Evolutionary conservation across 305 asterid species (phyloP).

Genomic region (Rubia tinctorum): DNA sequence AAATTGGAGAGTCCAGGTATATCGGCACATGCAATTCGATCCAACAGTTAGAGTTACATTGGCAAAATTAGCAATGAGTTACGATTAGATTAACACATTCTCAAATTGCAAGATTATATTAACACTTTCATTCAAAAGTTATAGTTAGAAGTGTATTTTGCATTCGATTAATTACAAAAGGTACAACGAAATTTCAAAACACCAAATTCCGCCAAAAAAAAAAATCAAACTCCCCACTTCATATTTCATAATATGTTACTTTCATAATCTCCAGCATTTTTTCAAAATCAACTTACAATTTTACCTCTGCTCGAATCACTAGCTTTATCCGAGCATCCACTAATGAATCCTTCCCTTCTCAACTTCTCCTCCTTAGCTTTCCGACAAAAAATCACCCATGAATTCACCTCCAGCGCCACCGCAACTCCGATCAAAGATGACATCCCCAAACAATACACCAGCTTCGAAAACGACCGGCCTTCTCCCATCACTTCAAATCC

Average conservation of each 20-base stretch:
- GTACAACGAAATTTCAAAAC: background rate
- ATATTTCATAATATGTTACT: background rate
- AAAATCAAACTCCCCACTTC: background rate
- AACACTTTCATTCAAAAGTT: too few species aligned
- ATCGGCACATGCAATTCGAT: too few species aligned
- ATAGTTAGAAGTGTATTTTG: too few species aligned
- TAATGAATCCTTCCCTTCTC: slow-evolving; percentile 68
- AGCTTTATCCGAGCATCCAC: slow-evolving; percentile 49
- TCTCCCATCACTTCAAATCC: slow-evolving; percentile 84
- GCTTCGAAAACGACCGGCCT: slow-evolving; percentile 38
- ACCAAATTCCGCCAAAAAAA: background rate
- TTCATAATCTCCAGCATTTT: background rate
- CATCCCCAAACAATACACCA: slow-evolving; percentile 64
- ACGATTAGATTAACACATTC: too few species aligned
- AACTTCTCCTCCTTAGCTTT: slow-evolving; percentile 82
- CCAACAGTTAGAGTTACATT: too few species aligned
- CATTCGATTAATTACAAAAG: background rate
- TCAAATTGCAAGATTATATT: too few species aligned
- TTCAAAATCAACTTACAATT: background rate
- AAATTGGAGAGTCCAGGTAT: too few species aligned
- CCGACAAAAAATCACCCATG: slow-evolving; percentile 88
- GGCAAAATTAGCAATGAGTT: too few species aligned
- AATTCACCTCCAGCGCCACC: slow-evolving; percentile 80
- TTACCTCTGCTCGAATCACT: slow-evolving; percentile 39
- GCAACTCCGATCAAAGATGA: slow-evolving; percentile 66